A percentile compares a stretch with the other conserved stretches of the same genome.
Evolutionary conservation across 805 yeast genomes (phyloP).

Genomic region (Candida orba): DNA sequence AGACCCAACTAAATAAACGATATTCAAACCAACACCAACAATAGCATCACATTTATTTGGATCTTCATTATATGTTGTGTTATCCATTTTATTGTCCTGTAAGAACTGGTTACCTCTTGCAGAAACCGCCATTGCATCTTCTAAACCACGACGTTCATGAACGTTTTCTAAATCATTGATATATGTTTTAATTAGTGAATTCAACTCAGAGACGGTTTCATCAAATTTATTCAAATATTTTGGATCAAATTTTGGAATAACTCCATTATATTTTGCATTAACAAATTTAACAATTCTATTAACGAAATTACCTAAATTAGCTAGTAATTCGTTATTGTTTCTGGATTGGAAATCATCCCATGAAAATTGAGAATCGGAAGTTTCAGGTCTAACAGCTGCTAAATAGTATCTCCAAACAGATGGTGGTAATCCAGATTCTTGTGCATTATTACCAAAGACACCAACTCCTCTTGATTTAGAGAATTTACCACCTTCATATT

Average conservation of each 20-base stretch:
- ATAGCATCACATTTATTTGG: constrained; percentile 88
- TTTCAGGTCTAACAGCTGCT: constrained; percentile 89
- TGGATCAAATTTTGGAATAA: constrained; percentile 61
- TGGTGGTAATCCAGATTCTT: constrained; percentile 84
- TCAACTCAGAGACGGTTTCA: constrained; percentile 46
- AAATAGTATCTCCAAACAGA: constrained; percentile 98
- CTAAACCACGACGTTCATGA: constrained; percentile 83
- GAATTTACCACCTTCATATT: constrained; percentile 97
- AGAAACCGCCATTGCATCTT: constrained; percentile 83
- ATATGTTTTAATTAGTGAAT: constrained; percentile 54
- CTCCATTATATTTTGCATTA: constrained; percentile 86
- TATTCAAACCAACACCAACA: constrained; percentile 83
- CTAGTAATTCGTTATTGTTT: constrained; percentile 88
- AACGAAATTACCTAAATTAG: constrained; percentile 94
- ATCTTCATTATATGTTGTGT: constrained; percentile 63
- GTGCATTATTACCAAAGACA: constrained; percentile 96
- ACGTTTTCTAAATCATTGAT: constrained; percentile 68
- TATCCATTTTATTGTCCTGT: constrained; percentile 94
- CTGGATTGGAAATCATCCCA: constrained; percentile 95
- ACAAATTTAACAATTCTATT: constrained; percentile 89
- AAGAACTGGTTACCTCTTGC: constrained; percentile 91
- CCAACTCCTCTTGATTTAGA: constrained; percentile 97
- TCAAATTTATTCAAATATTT: constrained; percentile 41
- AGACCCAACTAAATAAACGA: constrained; percentile 80
- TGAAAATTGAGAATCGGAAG: constrained; percentile 93